Evolutionary conservation across 73 alveolate genomes (phyloP), one percentile per base, ranked within the genome.

Genomic region (Stentor coeruleus): DNA sequence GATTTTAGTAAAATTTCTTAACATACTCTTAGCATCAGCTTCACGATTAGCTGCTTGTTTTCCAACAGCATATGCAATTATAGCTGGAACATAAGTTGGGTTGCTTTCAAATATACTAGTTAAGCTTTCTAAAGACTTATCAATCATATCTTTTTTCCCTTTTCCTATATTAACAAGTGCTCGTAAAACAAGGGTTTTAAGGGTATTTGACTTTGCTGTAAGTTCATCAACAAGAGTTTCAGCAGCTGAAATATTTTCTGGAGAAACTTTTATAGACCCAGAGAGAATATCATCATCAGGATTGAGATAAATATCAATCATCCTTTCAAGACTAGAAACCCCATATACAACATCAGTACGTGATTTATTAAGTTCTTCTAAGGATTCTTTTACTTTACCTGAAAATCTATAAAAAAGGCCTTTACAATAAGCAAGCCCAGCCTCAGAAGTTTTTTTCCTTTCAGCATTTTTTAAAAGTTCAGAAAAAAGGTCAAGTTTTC

Each of bases 381-480:
- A 85, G 58, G 99, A 98, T 75, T 92, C 93, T 82, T 95, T 88
- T 0, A 97, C 96, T 84, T 87, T 93, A 35, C 97, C 98, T 66
- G 86, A 77, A 83, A 89, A 93, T 83, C 94, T 93, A 82, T 93
- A 88, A 84, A 84, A 97, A 35, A 97, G 93, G 0, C 99, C 99
- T 91, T 95, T 97, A 60, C 98, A 89, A 74, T 82, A 97, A 75
- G 97, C 97, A 38, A 95, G 89, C 37, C 99, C 99, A 3, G 99
- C 96, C 72, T 92, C 94, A 36, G 90, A 80, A 3, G 93, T 72
- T 3, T 93, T 83, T 38, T 75, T 86, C 39, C 84, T 89, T 55
- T 87, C 93, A 30, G 96, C 95, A 77, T 82, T 86, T 39, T 94
- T 97, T 42, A 94, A 81, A 82, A 81, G 84, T 37, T 87, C 79